Evolutionary conservation across 164 flowering plant species (phyloP).

Genomic region (Chimonanthus salicifolius): DNA sequence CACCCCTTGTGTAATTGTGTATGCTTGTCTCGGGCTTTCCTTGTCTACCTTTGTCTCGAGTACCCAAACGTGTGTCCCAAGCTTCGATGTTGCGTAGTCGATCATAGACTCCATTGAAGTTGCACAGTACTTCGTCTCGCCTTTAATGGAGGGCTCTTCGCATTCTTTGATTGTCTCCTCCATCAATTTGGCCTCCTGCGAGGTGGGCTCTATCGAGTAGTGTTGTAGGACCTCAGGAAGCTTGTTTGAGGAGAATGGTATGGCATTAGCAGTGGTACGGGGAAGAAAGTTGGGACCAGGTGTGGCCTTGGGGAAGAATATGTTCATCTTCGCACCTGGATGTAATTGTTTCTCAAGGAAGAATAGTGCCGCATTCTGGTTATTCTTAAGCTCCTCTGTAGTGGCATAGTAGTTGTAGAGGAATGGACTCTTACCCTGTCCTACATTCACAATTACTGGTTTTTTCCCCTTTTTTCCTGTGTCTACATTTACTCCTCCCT

Average conservation of each 20-base stretch:
- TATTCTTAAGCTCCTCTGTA: no score
- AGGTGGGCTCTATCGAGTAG: slow-evolving; percentile 28
- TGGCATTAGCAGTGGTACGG: slow-evolving; percentile 26
- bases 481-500: no score
- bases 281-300: slow-evolving; percentile 30
- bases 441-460: no score
- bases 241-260: slow-evolving; percentile 39
- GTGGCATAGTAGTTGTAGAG: no score
- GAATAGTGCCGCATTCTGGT: no score
- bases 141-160: slow-evolving; percentile 20
- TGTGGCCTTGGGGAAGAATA: slow-evolving; percentile 21
- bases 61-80: slow-evolving; percentile 17
- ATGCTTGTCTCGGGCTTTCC: slow-evolving; percentile 11
- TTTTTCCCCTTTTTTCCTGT: no score
- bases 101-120: slow-evolving; percentile 35
- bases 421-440: no score
- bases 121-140: slow-evolving; percentile 28
- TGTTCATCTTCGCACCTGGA: slow-evolving; percentile 13
- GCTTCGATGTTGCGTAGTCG: slow-evolving; percentile 24
- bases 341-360: no score
- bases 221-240: slow-evolving; percentile 22
- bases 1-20: slow-evolving; percentile 11
- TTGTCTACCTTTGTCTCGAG: slow-evolving; percentile 13
- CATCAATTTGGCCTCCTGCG: slow-evolving; percentile 29
- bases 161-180: slow-evolving; percentile 24